Conservation (phyloP, 1,139 yeast species). For the Saccharomyces hybrid region DNA sequence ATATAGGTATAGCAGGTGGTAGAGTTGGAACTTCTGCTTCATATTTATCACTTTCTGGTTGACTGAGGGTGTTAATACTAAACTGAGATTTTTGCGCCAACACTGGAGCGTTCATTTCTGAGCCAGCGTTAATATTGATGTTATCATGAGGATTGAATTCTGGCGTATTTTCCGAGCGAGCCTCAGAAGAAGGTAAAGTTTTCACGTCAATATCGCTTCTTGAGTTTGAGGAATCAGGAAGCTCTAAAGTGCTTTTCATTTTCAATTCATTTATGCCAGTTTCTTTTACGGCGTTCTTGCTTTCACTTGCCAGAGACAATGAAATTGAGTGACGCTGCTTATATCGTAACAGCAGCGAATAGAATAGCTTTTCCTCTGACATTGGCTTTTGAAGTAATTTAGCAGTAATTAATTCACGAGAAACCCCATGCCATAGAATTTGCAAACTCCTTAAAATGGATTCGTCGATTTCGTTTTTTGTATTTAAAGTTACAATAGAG, state of each 20-base stretch:
- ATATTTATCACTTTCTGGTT: slow-evolving; percentile 4
- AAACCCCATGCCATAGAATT: slow-evolving; percentile 86
- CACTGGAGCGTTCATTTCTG: slow-evolving; percentile 21
- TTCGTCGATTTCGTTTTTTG: slow-evolving; percentile 57
- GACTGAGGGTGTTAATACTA: slow-evolving; percentile 22
- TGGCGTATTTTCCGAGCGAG: background rate
- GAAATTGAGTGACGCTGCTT: slow-evolving; percentile 46
- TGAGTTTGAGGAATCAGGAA: background rate
- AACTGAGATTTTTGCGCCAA: slow-evolving; percentile 28
- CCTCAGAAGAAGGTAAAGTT: background rate
- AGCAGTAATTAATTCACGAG: slow-evolving; percentile 50
- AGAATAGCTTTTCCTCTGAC: slow-evolving; percentile 84
- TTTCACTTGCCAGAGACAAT: slow-evolving; percentile 6
- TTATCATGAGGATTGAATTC: background rate
- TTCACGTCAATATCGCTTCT: background rate
- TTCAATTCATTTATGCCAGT: background rate
- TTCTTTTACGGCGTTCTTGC: slow-evolving; percentile 12
- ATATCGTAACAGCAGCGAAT: slow-evolving; percentile 73
- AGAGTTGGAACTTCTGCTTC: slow-evolving; percentile 5
- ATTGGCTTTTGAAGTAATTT: slow-evolving; percentile 52
- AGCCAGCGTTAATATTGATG: background rate
- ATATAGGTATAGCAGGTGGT: slow-evolving; percentile 17
- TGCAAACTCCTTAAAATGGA: slow-evolving; percentile 81
- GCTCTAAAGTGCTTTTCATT: background rate
- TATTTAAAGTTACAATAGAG: slow-evolving; percentile 32